Conservation (phyloP, 179 eudicot species). For the Silene coronaria region DNA sequence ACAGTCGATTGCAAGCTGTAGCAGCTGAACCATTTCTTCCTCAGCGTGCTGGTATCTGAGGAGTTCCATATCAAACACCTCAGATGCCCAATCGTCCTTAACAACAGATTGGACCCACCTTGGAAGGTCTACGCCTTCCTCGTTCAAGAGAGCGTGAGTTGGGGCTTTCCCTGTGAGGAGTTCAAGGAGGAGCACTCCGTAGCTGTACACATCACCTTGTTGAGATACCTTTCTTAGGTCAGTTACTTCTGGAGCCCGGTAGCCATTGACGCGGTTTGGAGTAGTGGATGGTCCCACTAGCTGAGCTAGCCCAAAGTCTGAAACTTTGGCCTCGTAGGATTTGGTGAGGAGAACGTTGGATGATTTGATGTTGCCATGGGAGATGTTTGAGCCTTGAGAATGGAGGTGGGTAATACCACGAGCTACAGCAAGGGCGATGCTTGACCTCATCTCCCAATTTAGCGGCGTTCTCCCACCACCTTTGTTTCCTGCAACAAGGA, state of each 20-base stretch:
- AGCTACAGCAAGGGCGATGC: constrained; percentile 40
- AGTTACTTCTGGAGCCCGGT: constrained; percentile 47
- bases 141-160: constrained; percentile 30
- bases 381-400: constrained; percentile 27
- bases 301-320: constrained; percentile 33
- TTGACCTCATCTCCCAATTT: constrained; percentile 39
- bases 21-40: constrained; percentile 43
- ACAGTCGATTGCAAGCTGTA: constrained; percentile 43
- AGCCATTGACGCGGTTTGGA: constrained; percentile 36
- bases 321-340: constrained; percentile 28
- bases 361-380: constrained; percentile 41
- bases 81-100: constrained; percentile 40
- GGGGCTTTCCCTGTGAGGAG: constrained; percentile 46
- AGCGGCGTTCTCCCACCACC: constrained; percentile 36
- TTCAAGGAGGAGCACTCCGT: constrained; percentile 40
- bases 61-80: constrained; percentile 41
- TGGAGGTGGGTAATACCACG: constrained; percentile 37
- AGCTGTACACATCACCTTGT: constrained; percentile 41
- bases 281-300: constrained; percentile 33
- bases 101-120: constrained; percentile 43
- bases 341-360: constrained; percentile 39
- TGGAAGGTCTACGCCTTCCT: constrained; percentile 47
- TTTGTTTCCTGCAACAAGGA: constrained; percentile 28
- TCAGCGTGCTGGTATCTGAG: constrained; percentile 35
- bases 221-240: constrained; percentile 35